Evolutionary conservation across 768 basidiomycete species (phyloP).

Genomic region (Cystobasidium tubakii): DNA sequence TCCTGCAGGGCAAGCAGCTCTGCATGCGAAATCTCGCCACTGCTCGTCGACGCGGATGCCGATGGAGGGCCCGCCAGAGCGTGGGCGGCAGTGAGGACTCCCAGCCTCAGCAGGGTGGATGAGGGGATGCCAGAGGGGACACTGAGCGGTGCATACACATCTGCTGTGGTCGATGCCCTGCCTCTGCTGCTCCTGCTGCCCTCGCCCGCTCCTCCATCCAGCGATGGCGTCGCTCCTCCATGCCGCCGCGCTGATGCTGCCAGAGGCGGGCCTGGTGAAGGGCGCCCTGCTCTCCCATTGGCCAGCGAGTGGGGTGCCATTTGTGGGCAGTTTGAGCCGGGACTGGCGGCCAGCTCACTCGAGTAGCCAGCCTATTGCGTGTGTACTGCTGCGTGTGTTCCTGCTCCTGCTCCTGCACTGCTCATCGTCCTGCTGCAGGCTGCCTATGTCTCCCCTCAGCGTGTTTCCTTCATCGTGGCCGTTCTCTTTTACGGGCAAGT

Average conservation of each 20-base stretch:
- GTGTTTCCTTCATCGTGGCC: background rate
- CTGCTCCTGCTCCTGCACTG: background rate
- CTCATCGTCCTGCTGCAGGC: background rate
- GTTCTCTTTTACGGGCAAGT: background rate
- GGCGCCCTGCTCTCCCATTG: background rate
- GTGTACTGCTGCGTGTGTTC: background rate
- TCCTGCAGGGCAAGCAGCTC: constrained; percentile 21
- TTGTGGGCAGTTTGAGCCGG: no score
- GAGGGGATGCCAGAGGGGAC: background rate
- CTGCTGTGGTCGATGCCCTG: background rate
- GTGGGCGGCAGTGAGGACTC: background rate
- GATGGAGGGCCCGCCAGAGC: background rate
- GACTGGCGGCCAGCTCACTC: no score
- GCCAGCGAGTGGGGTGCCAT: background rate
- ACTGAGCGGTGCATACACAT: background rate
- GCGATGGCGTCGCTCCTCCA: background rate
- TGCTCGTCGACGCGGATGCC: background rate
- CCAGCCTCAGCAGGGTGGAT: background rate
- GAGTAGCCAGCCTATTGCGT: no score
- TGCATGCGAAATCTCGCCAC: background rate
- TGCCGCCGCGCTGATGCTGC: background rate
- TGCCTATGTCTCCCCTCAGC: no score
- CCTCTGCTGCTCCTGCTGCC: background rate
- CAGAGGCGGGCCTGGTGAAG: background rate
- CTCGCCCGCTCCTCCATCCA: background rate